Base-by-base conservation (phyloP, 108 stramenopile species). In the Hondaea fermentalgiana region DNA sequence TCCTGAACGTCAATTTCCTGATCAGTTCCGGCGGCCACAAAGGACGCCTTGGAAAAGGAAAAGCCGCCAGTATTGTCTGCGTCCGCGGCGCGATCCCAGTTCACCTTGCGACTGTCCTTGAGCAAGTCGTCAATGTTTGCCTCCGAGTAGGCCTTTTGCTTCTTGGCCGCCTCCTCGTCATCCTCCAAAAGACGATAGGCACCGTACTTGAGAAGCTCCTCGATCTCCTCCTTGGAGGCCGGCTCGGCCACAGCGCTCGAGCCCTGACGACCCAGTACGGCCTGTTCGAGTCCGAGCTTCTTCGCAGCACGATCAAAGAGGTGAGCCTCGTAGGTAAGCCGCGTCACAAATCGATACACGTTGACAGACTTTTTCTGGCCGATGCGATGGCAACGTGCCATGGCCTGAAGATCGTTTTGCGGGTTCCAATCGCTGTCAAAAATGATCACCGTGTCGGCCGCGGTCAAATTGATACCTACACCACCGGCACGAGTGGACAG, bases 281-380 rank as follows among this genome's bases (percentile, higher is more conserved):
- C 99, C 88, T 99, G 99, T 92, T 99, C 98, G n/a, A 99, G 93
- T 12, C 99, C 99, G 43, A 99, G 95, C 92, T 60, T 96, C 96
- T 53, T 96, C 94, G 25, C 98, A 92, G 96, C 97, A 93, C 96
- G 94, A 89, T 98, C 96, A 90, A 99, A 99, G 98, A 99, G 98
- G 92, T 97, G 95, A 92, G 96, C 95, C 91, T 99, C 99, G 91
- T 99, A 99, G 19, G 97, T 97, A 72, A 97, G 96, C 53, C 95
- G 89, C 43, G 98, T 98, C 44, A 99, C 93, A 45, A 99, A 93
- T 21, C 98, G 96, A 91, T 97, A 98, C 58, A 97, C 94, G 87
- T 93, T 95, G 23, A 97, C 97, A 19, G 91, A 92, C 89, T 97
- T 97, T 55, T 96, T 99, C 91, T 99, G 99, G 0, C 99, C 99